These are phyloP conservation scores for Inga laurina DNA, from an alignment of 306 rosid species.

Conservation along the genomic window DNA sequence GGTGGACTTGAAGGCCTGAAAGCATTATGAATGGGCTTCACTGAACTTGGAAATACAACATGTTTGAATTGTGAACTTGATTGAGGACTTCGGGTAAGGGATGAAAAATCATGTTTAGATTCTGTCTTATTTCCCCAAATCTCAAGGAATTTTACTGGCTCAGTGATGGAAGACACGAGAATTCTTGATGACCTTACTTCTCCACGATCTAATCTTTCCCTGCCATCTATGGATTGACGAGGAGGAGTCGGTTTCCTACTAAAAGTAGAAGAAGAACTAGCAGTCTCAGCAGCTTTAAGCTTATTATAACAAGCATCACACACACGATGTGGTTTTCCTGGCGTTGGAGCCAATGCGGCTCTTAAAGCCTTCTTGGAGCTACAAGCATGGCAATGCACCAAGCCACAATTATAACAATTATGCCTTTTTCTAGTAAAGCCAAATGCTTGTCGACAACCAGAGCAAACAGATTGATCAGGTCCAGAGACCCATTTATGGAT, in stretches of 20 bases:
- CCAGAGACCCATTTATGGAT: constrained; percentile 78
- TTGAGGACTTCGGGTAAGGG: constrained; percentile 49
- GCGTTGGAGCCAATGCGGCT: constrained; percentile 80
- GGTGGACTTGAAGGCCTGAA: constrained; percentile 46
- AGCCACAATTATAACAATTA: constrained; percentile 74
- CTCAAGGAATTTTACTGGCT: constrained; percentile 56
- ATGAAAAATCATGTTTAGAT: constrained; percentile 42
- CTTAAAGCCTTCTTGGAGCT: constrained; percentile 64
- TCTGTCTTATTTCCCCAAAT: constrained; percentile 46
- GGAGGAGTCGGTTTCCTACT: constrained; percentile 40
- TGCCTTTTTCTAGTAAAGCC: constrained; percentile 77
- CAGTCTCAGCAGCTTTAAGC: constrained; percentile 57
- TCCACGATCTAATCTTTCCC: constrained; percentile 44
- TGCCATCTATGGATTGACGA: constrained; percentile 50
- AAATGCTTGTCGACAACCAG: constrained; percentile 74
- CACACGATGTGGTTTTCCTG: constrained; percentile 76
- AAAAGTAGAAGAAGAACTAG: constrained; percentile 26
- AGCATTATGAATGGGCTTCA: constrained; percentile 56
- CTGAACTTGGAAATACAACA: constrained; percentile 56
- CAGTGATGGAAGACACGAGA: constrained; percentile 55
- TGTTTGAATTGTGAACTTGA: constrained; percentile 52
- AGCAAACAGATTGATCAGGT: constrained; percentile 73
- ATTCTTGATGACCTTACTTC: constrained; percentile 55
- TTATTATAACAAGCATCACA: constrained; percentile 68
- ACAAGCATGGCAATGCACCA: constrained; percentile 75